Evolutionary conservation across 2,329 filamentous ascomycete genomes (phyloP).

Genomic region (Sodiomyces alkalinus): DNA sequence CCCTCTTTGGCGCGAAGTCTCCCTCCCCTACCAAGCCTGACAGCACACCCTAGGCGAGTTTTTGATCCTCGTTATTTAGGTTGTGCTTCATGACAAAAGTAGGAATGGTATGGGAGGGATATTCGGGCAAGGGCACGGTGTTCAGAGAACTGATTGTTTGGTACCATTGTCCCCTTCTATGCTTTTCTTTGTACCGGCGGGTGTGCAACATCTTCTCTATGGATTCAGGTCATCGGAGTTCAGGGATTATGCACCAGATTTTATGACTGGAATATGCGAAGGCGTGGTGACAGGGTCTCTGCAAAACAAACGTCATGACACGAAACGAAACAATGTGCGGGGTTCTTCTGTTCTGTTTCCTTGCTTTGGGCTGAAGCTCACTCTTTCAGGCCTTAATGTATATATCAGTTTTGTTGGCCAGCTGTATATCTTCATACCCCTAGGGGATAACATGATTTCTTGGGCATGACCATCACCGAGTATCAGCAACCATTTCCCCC

Average conservation of each 20-base stretch:
- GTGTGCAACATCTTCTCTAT: too few relatives aligned
- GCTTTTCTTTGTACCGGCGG: too few relatives aligned
- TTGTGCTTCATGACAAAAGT: too few relatives aligned
- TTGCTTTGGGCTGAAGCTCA: not conserved
- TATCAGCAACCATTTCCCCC: too few relatives aligned
- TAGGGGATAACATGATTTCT: too few relatives aligned
- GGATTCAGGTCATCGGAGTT: not conserved
- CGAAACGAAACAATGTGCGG: slow-evolving; percentile 6
- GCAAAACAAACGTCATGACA: slow-evolving; percentile 8
- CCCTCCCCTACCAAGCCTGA: slow-evolving; percentile 5
- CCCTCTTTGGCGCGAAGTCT: slow-evolving; percentile 13
- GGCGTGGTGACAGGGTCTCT: slow-evolving; percentile 4
- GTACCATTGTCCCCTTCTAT: too few relatives aligned
- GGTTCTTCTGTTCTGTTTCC: slow-evolving; percentile 3
- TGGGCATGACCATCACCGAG: too few relatives aligned
- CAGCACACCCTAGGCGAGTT: slow-evolving; percentile 5
- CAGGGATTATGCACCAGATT: slow-evolving; percentile 4
- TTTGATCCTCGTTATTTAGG: too few relatives aligned
- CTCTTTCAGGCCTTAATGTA: slow-evolving; percentile 4
- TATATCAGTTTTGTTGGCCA: slow-evolving; percentile 3
- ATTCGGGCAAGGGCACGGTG: too few relatives aligned
- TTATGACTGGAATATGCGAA: slow-evolving; percentile 6
- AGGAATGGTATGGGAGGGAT: too few relatives aligned
- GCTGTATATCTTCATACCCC: slow-evolving; percentile 1
- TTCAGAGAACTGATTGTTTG: too few relatives aligned